Evolutionary conservation across 2,329 filamentous ascomycete species (phyloP).

Genomic region (Aspergillus quadricinctus): DNA sequence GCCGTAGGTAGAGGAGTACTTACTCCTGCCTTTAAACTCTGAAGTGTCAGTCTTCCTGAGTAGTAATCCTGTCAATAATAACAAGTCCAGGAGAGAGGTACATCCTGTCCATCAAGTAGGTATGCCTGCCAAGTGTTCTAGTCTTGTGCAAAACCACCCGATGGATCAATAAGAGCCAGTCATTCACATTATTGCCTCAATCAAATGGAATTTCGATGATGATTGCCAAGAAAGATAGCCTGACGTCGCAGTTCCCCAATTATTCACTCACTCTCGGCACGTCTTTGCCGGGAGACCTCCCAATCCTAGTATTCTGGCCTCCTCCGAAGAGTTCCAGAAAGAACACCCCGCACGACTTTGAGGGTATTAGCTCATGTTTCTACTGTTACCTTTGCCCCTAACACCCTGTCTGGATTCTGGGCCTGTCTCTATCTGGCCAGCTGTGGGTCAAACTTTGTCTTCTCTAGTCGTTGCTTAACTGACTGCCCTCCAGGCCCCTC

Average conservation of each 20-base stretch:
- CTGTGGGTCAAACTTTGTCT: neutral
- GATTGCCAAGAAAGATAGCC: neutral
- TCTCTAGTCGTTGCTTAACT: neutral
- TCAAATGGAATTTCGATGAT: neutral
- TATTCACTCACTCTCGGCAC: conserved; percentile 1
- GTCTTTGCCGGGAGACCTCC: conserved; percentile 1
- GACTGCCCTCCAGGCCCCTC: too few relatives aligned
- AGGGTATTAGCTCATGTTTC: neutral
- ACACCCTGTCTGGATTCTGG: conserved; percentile 1
- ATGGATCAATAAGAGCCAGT: neutral
- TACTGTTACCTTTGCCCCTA: neutral
- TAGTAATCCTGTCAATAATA: neutral
- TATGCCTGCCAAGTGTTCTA: neutral
- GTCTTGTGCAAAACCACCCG: neutral
- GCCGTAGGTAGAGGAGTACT: neutral
- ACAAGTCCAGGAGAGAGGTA: neutral
- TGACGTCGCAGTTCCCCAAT: neutral
- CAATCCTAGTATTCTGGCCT: neutral
- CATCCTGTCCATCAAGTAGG: neutral
- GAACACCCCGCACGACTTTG: neutral
- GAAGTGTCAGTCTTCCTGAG: neutral
- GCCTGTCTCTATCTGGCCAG: conserved; percentile 1
- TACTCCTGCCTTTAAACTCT: neutral
- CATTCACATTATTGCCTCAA: neutral
- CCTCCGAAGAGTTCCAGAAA: neutral